These are phyloP conservation scores for Metschnikowia cerradonensis DNA, from an alignment of 805 yeast species.

Conservation along the genomic window DNA sequence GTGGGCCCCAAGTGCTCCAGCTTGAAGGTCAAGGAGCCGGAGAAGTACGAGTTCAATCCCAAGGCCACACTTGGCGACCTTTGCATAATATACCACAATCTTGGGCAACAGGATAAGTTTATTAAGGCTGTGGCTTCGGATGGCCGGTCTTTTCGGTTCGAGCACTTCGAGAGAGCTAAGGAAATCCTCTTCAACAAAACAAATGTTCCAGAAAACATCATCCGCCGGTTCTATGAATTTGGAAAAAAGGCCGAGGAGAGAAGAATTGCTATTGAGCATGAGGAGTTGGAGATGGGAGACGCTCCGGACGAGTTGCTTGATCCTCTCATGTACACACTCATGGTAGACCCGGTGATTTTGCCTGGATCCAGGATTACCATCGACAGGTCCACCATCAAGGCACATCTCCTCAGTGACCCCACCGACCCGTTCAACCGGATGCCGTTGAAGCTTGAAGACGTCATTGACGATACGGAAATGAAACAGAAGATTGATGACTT, in stretches of 20 bases:
- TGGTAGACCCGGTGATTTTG: slow-evolving; percentile 94
- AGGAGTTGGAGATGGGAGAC: slow-evolving; percentile 86
- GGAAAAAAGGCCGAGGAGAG: slow-evolving; percentile 61
- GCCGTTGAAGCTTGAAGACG: slow-evolving; percentile 88
- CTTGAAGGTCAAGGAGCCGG: slow-evolving; percentile 80
- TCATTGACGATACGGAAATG: slow-evolving; percentile 70
- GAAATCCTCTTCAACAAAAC: slow-evolving; percentile 57
- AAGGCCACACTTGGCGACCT: slow-evolving; percentile 63
- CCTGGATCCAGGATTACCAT: slow-evolving; percentile 83
- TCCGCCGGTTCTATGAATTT: slow-evolving; percentile 50
- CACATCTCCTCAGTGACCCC: slow-evolving; percentile 89
- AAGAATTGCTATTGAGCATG: slow-evolving; percentile 64
- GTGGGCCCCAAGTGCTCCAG: slow-evolving; percentile 94
- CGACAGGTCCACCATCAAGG: slow-evolving; percentile 87
- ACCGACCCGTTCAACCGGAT: slow-evolving; percentile 96
- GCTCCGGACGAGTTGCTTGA: slow-evolving; percentile 95
- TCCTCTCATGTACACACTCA: slow-evolving; percentile 92
- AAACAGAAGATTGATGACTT: slow-evolving; percentile 56
- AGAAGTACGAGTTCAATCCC: slow-evolving; percentile 80
- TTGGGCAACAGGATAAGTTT: slow-evolving; percentile 62
- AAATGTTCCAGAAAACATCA: slow-evolving; percentile 44
- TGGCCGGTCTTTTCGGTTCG: slow-evolving; percentile 77
- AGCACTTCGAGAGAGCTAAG: slow-evolving; percentile 67
- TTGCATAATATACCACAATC: slow-evolving; percentile 70
- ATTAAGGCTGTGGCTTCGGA: slow-evolving; percentile 82